Conservation (phyloP, 73 alveolate genomes). For the Breviolum minutum region DNA sequence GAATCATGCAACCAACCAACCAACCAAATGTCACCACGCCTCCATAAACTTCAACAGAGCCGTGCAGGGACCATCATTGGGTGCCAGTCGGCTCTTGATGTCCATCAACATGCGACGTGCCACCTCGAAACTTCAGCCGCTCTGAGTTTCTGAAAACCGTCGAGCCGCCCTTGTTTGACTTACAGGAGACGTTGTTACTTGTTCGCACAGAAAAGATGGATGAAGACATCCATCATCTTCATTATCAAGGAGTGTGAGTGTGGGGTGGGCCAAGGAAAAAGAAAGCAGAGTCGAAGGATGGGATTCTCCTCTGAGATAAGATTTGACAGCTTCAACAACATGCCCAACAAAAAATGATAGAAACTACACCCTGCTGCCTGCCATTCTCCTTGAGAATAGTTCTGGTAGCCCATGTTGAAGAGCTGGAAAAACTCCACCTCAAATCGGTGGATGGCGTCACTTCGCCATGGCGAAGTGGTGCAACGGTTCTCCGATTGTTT, state of each 20-base stretch:
- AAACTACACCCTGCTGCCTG: neutral
- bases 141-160: too few relatives aligned
- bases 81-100: conserved; percentile 51
- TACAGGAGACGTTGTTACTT: too few relatives aligned
- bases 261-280: too few relatives aligned
- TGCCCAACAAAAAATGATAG: too few relatives aligned
- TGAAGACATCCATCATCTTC: too few relatives aligned
- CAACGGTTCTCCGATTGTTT: neutral
- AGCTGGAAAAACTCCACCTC: conserved; percentile 88
- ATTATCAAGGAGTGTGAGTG: too few relatives aligned
- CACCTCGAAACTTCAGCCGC: neutral
- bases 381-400: conserved; percentile 94
- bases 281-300: too few relatives aligned
- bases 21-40: conserved; percentile 7
- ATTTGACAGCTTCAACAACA: too few relatives aligned
- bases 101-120: conserved; percentile 72
- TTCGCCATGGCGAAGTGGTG: neutral
- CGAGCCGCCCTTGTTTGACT: too few relatives aligned
- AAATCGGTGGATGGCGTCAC: neutral
- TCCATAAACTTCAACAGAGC: conserved; percentile 90
- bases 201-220: too few relatives aligned
- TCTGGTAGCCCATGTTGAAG: conserved; percentile 95
- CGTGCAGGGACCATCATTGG: conserved; percentile 77
- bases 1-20: too few relatives aligned
- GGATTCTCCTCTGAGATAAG: too few relatives aligned